phyloP scores from a whole-genome alignment of 352 stramenopile genomes.

The Phytophthora tubulina region DNA sequence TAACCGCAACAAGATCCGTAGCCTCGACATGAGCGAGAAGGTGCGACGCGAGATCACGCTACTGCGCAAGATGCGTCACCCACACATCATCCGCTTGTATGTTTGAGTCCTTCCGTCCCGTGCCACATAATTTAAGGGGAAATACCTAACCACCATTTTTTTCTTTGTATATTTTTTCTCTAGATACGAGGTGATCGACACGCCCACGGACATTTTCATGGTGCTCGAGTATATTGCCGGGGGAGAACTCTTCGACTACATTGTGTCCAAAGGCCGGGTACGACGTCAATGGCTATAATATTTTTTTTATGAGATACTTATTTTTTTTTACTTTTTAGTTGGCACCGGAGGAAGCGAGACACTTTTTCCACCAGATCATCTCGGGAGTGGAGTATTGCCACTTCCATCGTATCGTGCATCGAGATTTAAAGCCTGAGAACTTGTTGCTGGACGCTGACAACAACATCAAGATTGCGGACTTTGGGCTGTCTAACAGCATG shows the following conservation, averaged over 20 bases:
- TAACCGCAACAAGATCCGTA: constrained; percentile 99
- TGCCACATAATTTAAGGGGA: background rate
- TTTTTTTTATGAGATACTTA: constrained; percentile 11
- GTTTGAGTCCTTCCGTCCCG: background rate
- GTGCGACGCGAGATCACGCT: constrained; percentile 99
- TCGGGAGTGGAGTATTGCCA: constrained; percentile 99
- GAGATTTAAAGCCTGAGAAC: constrained; percentile 99
- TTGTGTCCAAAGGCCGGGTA: constrained; percentile 96
- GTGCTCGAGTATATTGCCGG: constrained; percentile 95
- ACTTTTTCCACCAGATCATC: constrained; percentile 99
- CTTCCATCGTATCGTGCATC: constrained; percentile 99
- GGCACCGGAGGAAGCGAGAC: constrained; percentile 96
- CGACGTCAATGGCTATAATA: constrained; percentile 27
- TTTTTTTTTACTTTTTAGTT: constrained; percentile 70
- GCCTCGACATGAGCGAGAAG: constrained; percentile 99
- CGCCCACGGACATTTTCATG: constrained; percentile 98
- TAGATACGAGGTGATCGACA: constrained; percentile 98
- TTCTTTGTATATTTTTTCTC: constrained; percentile 3
- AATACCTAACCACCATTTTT: no score
- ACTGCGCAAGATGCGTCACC: constrained; percentile 98
- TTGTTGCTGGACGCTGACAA: constrained; percentile 98
- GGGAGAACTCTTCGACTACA: constrained; percentile 99
- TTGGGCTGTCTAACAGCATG: constrained; percentile 99
- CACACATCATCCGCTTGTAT: constrained; percentile 99
- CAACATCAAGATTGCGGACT: constrained; percentile 99